phyloP scores from a whole-genome alignment of 2,329 filamentous ascomycete species.

The Fusarium buxicola region DNA sequence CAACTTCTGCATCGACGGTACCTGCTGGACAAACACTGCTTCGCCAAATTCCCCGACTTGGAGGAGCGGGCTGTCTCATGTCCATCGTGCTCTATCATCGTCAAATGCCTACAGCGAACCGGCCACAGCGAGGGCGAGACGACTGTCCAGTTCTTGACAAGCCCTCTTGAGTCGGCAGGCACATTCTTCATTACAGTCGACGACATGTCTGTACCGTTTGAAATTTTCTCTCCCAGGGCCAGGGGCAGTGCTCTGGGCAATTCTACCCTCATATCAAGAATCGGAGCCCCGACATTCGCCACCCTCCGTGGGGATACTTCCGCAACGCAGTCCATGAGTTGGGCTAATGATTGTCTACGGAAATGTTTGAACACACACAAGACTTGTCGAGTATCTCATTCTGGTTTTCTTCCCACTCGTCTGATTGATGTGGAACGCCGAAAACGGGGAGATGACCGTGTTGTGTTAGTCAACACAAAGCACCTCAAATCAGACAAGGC shows the following conservation, averaged over 20 bases:
- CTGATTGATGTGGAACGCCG: background rate
- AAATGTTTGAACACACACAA: background rate
- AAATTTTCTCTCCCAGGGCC: background rate
- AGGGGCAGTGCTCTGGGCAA: too few relatives aligned
- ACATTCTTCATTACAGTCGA: background rate
- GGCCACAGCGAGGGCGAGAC: background rate
- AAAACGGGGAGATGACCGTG: background rate
- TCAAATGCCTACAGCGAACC: background rate
- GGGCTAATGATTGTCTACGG: background rate
- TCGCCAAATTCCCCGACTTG: background rate
- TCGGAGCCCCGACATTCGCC: background rate
- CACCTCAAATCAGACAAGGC: background rate
- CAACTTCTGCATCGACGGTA: background rate
- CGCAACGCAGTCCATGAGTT: background rate
- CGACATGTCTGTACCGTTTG: background rate
- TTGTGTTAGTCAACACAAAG: background rate
- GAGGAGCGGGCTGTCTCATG: background rate
- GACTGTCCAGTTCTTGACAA: background rate
- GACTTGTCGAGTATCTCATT: background rate
- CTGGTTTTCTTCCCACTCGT: background rate
- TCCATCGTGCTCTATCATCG: background rate
- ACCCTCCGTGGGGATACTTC: background rate
- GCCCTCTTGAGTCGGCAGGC: background rate
- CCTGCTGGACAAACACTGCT: background rate
- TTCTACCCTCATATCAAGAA: too few relatives aligned